These are phyloP conservation scores for Angomonas desouzai DNA, from an alignment of 208 protist genomes.

Conservation along the genomic window DNA sequence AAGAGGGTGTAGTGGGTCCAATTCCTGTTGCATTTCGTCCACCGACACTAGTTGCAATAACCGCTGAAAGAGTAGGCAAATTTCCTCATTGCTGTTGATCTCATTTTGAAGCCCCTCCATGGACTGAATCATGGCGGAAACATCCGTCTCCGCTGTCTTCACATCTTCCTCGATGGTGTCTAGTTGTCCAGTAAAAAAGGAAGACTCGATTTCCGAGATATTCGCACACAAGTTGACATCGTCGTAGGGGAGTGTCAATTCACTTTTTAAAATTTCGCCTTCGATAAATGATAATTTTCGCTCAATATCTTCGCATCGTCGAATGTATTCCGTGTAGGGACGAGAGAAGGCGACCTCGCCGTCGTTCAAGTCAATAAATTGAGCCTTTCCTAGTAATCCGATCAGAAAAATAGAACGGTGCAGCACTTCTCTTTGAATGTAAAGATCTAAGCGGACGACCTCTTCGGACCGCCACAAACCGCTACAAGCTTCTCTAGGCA, in stretches of 20 bases:
- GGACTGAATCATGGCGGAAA: conserved; percentile 33
- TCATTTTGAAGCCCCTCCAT: conserved; percentile 42
- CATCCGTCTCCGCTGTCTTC: conserved; percentile 30
- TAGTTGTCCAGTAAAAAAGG: conserved; percentile 8
- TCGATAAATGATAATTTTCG: conserved; percentile 91
- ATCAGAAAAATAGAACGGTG: conserved; percentile 95
- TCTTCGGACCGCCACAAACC: conserved; percentile 95
- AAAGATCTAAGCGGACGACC: conserved; percentile 96
- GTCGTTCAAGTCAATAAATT: conserved; percentile 95
- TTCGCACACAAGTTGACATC: conserved; percentile 19
- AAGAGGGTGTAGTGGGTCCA: background rate
- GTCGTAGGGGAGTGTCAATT: background rate
- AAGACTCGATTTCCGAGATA: conserved; percentile 10
- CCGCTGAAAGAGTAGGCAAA: conserved; percentile 17
- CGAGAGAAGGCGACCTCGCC: conserved; percentile 94
- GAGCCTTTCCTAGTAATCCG: conserved; percentile 92
- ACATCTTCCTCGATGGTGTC: conserved; percentile 28
- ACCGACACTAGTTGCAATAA: conserved; percentile 6
- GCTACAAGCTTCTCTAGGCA: conserved; percentile 30
- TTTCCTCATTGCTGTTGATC: conserved; percentile 37
- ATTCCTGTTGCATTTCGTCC: background rate
- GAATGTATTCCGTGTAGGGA: conserved; percentile 95
- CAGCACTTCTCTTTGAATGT: conserved; percentile 96
- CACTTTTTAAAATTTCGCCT: conserved; percentile 52
- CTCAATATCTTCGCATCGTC: conserved; percentile 96